Base-by-base conservation (phyloP, 2,329 filamentous ascomycete species). In the Botryosphaeria agaves region DNA sequence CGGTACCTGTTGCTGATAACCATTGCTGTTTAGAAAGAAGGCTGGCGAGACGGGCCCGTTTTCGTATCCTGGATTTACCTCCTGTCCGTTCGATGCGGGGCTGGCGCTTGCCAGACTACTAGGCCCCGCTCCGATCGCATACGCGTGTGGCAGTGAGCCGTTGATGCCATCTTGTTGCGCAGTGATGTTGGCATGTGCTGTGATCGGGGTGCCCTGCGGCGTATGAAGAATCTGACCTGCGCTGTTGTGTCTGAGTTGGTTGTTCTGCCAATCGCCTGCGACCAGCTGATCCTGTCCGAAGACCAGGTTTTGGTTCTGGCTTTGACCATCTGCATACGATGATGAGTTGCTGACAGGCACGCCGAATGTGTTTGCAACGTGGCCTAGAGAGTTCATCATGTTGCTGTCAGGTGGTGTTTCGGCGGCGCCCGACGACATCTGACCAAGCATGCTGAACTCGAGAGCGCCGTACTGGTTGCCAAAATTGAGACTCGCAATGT, bases 381-480 rank as follows among this genome's bases (percentile, higher is more conserved):
- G 33, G 14, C 28, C 24, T 17, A 51, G 43, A 2, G 43, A 35
- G 29, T 43, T 47, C 36, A 55, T 41, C 20, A 39, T 31, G 16
- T 30, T 36, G 28, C 27, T 33, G 7, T 45, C 23, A 19, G 50
- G 44, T 5, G 47, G 45, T 3, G 49, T 47, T 17, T 47, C 47
- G 16, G 51, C 45, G n/a, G 81, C 78, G 9, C 80, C 80, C n/a
- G 80, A 83, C 35, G 82, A 83, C 80, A 98, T 92, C 51, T 95
- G 87, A 17, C 83, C 84, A 0, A 98, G 69, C 70, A 95, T 94
- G 32, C 84, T 80, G 51, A 95, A 94, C 52, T 95, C 89, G 52
- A 93, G 66, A 12, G 85, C 87, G 36, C 85, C 87, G 48, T 95
- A 98, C 39, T 92, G 83, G 48, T 89, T 95, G 33, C 84, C 85